Percentiles rank a stretch among this genome's conserved stretches.
Evolutionary conservation across 2,329 filamentous ascomycete species (phyloP).

Genomic region (Elsinoe batatas): DNA sequence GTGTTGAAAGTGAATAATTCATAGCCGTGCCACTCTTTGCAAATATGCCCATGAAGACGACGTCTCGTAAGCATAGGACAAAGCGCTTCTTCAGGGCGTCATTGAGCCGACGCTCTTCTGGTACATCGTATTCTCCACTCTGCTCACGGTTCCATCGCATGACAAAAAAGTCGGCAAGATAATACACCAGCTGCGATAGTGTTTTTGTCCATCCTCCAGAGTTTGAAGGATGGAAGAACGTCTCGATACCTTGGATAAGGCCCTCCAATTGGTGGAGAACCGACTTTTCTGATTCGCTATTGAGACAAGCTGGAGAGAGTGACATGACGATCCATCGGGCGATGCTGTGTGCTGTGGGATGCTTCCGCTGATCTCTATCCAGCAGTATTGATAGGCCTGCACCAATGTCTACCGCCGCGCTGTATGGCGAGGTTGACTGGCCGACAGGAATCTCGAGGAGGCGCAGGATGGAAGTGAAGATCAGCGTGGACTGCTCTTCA

Average conservation of each 20-base stretch:
- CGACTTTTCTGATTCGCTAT: slow-evolving; percentile 56
- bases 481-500: slow-evolving; percentile 77
- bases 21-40: slow-evolving; percentile 89
- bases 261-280: slow-evolving; percentile 79
- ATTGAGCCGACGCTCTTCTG: slow-evolving; percentile 67
- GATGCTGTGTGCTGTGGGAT: slow-evolving; percentile 84
- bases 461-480: slow-evolving; percentile 84
- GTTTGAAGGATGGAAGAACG: slow-evolving; percentile 97
- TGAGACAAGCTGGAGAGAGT: slow-evolving; percentile 71
- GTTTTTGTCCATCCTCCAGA: slow-evolving; percentile 85
- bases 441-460: slow-evolving; percentile 93
- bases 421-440: slow-evolving; percentile 89
- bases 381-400: slow-evolving; percentile 77
- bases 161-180: slow-evolving; percentile 90
- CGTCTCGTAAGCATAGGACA: slow-evolving; percentile 78
- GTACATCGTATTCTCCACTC: slow-evolving; percentile 82
- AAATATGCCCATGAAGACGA: slow-evolving; percentile 97
- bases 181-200: slow-evolving; percentile 81
- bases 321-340: slow-evolving; percentile 91
- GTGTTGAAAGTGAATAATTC: slow-evolving; percentile 79
- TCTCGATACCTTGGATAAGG: slow-evolving; percentile 88
- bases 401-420: slow-evolving; percentile 65
- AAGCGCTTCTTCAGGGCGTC: slow-evolving; percentile 78
- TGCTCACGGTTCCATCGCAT: slow-evolving; percentile 95
- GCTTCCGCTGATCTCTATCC: slow-evolving; percentile 87